Conservation (phyloP, 2,329 filamentous ascomycete genomes). For the Knoxdaviesia proteae region DNA sequence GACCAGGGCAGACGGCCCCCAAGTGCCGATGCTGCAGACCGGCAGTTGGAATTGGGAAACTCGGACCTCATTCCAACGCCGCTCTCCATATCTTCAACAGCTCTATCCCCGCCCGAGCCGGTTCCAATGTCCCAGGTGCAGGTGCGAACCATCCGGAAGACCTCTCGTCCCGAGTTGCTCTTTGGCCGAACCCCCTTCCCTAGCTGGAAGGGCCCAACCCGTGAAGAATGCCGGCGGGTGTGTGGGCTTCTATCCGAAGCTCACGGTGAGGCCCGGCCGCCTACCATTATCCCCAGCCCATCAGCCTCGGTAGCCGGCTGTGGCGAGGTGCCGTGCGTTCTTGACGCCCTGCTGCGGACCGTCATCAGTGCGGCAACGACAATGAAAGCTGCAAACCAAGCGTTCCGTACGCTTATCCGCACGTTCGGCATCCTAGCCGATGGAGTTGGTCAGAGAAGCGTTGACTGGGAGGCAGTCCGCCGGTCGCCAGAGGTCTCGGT, state of each 20-base stretch:
- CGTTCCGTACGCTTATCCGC: constrained; percentile 42
- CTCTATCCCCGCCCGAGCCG: too few species aligned
- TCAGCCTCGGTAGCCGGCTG: constrained; percentile 51
- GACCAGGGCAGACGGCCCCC: too few species aligned
- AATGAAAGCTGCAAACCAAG: constrained; percentile 33
- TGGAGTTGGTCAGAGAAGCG: constrained; percentile 47
- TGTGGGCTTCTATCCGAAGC: constrained; percentile 39
- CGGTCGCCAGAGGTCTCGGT: constrained; percentile 36
- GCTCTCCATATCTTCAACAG: too few species aligned
- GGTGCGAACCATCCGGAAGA: too few species aligned
- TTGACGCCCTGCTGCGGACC: constrained; percentile 32
- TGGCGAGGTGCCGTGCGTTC: constrained; percentile 31
- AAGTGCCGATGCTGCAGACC: too few species aligned
- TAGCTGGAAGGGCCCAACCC: constrained; percentile 40
- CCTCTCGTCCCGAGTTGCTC: constrained; percentile 13
- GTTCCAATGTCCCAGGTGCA: too few species aligned
- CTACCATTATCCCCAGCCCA: constrained; percentile 46
- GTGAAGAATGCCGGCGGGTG: constrained; percentile 49
- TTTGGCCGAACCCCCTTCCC: constrained; percentile 46
- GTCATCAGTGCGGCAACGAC: constrained; percentile 29
- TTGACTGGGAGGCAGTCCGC: constrained; percentile 55
- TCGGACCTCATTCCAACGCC: too few species aligned
- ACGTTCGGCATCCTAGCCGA: constrained; percentile 41
- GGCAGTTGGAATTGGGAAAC: too few species aligned
- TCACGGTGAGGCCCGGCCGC: constrained; percentile 44